Evolutionary conservation across 2,329 filamentous ascomycete genomes (phyloP), one percentile per base, ranked within the genome.

Genomic region (Alternaria conjuncta): DNA sequence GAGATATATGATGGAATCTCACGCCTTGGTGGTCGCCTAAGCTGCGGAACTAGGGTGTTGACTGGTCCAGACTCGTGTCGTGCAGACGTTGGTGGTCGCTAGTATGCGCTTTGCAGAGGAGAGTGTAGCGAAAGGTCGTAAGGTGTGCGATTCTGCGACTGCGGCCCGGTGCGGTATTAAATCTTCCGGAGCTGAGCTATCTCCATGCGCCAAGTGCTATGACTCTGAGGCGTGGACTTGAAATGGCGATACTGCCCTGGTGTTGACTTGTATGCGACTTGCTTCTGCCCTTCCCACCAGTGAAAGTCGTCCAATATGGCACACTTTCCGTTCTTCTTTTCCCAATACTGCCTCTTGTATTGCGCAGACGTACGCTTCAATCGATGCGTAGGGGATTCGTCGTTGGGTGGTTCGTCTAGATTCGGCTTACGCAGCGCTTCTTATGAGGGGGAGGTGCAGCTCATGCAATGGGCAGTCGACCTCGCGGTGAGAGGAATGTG

Each of bases 91-190:
- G 28, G 43, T 51, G 30, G 43, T 45, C 41, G 58, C 57, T 60
- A 61, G 64, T 58, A 47, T 50, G 49, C 45, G 56, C 26, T 10
- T 36, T 62, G 64, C 54, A 63, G 55, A 45, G 25, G 55, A 18
- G 50, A 64, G 55, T 46, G 67, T 47, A 57, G 51, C 63, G 68
- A 69, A 41, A 69, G 63, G 58, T 68, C 57, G 66, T 41, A 47
- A 61, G 64, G 57, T 61, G 54, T 56, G 55, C 47, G 50, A 59
- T 49, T 64, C 30, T 49, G 58, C 45, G 47, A 61, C 55, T 36
- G 70, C 57, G 74, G 70, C 67, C 67, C 63, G 50, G 47, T 59
- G 61, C 71, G 68, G 71, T 65, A 65, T 75, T 76, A 73, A 74
- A 72, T 77, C 63, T 70, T 51, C 66, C 68, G 69, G 69, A 67